These are phyloP conservation scores for Podila minutissima DNA, from an alignment of 192 early-diverging fungal species.

Conservation along the genomic window DNA sequence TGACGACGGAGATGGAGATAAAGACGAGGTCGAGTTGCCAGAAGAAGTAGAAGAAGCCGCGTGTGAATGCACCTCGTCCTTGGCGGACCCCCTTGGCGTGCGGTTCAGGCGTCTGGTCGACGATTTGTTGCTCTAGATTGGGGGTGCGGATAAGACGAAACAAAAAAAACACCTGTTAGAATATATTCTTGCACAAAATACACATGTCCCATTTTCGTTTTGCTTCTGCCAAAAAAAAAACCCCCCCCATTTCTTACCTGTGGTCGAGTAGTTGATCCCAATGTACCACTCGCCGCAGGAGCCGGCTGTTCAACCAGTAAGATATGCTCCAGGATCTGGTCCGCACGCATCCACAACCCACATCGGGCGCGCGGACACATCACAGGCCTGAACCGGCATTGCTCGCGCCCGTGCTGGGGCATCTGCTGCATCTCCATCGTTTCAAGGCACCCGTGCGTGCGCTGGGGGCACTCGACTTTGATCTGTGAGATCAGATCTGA, in stretches of 20 bases:
- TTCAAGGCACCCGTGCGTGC: constrained; percentile 19
- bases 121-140: no score
- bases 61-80: neutral
- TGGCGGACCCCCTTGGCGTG: no score
- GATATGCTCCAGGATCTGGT: constrained; percentile 45
- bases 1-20: neutral
- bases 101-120: no score
- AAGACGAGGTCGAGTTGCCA: no score
- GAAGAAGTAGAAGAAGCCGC: no score
- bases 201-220: no score
- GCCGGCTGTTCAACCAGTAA: constrained; percentile 34
- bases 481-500: constrained; percentile 47
- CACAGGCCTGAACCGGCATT: constrained; percentile 26
- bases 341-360: constrained; percentile 44
- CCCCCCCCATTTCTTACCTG: no score
- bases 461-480: constrained; percentile 36
- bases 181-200: no score
- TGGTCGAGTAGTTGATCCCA: neutral
- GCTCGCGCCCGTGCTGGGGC: constrained; percentile 31
- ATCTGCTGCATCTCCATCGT: constrained; percentile 36
- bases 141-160: no score
- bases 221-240: no score
- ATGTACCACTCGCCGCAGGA: neutral
- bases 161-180: no score
- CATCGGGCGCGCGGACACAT: constrained; percentile 36